Evolutionary conservation across 2,329 filamentous ascomycete genomes (phyloP).

Genomic region (Neofusicoccum laricinum): DNA sequence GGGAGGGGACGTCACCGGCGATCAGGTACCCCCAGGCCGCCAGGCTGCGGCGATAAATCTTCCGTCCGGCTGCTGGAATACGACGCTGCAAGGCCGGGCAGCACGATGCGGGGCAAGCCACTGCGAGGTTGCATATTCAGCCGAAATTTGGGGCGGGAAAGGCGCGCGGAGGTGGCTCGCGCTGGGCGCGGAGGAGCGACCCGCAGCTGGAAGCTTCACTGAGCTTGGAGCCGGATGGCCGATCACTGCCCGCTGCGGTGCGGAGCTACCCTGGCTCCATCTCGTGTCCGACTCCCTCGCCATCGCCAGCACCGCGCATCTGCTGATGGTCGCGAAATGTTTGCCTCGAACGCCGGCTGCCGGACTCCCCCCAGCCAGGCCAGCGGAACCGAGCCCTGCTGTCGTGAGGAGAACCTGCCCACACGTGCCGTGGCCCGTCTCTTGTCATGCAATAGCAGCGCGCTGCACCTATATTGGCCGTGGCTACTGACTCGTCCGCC

Average conservation of each 20-base stretch:
- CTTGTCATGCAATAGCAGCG: not conserved
- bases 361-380: not conserved
- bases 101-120: not conserved
- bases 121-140: not conserved
- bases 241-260: not conserved
- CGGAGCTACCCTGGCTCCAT: conserved; percentile 8
- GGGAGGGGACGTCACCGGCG: not conserved
- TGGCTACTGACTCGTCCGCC: not conserved
- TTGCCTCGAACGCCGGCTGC: not conserved
- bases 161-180: conserved; percentile 6
- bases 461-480: not conserved
- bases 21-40: not conserved
- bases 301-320: too few species aligned
- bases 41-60: not conserved
- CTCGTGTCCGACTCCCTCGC: not conserved
- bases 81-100: not conserved
- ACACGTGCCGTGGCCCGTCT: too few species aligned
- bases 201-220: conserved; percentile 2
- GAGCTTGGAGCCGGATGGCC: not conserved
- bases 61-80: conserved; percentile 1
- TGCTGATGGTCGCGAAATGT: not conserved
- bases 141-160: not conserved
- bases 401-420: too few species aligned
- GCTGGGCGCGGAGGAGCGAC: not conserved
- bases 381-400: not conserved